A percentile compares a stretch with the other conserved stretches of the same genome.
Evolutionary conservation across 2,329 filamentous ascomycete genomes (phyloP).

Genomic region (Epichloe gansuensis): DNA sequence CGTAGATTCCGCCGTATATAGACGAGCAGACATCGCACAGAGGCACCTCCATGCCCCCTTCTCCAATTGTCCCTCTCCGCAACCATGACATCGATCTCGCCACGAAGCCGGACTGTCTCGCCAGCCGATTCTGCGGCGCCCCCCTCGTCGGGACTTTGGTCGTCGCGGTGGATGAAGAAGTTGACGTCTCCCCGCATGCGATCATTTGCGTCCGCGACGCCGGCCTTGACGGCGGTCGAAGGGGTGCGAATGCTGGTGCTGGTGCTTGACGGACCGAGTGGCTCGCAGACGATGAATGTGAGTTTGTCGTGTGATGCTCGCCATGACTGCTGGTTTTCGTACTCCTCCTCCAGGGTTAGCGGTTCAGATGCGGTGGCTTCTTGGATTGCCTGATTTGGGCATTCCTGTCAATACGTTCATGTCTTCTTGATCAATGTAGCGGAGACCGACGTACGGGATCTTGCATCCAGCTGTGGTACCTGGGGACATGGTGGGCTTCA

Average conservation of each 20-base stretch:
- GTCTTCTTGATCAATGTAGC: conserved; percentile 4
- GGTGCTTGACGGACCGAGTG: conserved; percentile 13
- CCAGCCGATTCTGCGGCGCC: conserved; percentile 9
- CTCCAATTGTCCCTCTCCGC: conserved; percentile 45
- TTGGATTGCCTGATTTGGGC: conserved; percentile 49
- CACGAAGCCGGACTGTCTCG: conserved; percentile 30
- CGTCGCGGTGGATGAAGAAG: conserved; percentile 52
- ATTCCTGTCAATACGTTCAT: conserved; percentile 4
- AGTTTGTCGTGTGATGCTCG: conserved; percentile 70
- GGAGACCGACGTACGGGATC: conserved; percentile 39
- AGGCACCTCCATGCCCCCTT: conserved; percentile 50
- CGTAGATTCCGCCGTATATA: conserved; percentile 48
- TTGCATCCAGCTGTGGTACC: conserved; percentile 88
- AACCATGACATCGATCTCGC: conserved; percentile 83
- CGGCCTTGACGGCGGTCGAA: conserved; percentile 14
- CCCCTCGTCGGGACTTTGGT: not conserved
- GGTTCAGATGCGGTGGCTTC: conserved; percentile 79
- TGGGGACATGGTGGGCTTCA: conserved; percentile 63
- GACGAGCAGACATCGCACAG: conserved; percentile 53
- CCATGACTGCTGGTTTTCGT: conserved; percentile 85
- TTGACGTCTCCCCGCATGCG: conserved; percentile 66
- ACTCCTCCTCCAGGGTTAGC: conserved; percentile 67
- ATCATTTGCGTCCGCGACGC: conserved; percentile 38
- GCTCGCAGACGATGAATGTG: conserved; percentile 74
- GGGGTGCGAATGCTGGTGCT: not conserved